Evolutionary conservation across 768 basidiomycete species (phyloP).

Genomic region (Boletus reticuloceps): DNA sequence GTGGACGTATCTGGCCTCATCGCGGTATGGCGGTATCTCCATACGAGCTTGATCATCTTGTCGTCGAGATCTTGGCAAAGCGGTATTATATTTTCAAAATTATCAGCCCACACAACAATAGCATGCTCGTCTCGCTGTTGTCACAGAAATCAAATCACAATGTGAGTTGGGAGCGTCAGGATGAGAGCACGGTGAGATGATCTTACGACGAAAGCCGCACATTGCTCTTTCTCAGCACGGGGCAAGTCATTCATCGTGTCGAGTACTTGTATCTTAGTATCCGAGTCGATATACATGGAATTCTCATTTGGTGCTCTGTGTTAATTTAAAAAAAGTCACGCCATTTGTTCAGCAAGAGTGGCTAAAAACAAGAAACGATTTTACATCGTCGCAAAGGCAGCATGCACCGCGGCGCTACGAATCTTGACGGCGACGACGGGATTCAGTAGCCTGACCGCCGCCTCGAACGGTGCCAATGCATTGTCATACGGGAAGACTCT

Average conservation of each 20-base stretch:
- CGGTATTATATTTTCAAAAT: constrained; percentile 74
- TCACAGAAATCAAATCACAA: not conserved
- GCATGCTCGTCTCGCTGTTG: constrained; percentile 75
- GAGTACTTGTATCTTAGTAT: constrained; percentile 85
- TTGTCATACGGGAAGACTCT: constrained; percentile 86
- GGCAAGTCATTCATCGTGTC: constrained; percentile 66
- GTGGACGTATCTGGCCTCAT: constrained; percentile 18
- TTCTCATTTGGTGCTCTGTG: constrained; percentile 50
- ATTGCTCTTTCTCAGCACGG: constrained; percentile 90
- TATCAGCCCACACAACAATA: constrained; percentile 76
- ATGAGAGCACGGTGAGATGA: not conserved
- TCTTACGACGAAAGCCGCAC: constrained; percentile 82
- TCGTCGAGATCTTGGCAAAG: constrained; percentile 68
- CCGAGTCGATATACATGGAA: constrained; percentile 66
- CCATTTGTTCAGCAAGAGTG: not conserved
- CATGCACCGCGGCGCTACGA: constrained; percentile 77
- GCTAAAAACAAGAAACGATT: constrained; percentile 20
- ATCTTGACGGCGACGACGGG: constrained; percentile 83
- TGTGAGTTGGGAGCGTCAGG: not conserved
- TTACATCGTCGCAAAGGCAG: constrained; percentile 68
- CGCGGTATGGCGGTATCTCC: constrained; percentile 45
- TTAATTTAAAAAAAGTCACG: not conserved
- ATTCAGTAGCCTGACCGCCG: constrained; percentile 69
- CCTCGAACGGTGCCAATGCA: constrained; percentile 74
- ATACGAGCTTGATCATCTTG: constrained; percentile 79